These are phyloP conservation scores for Lobulomyces angularis DNA, from an alignment of 192 early-diverging fungal species.

Conservation along the genomic window DNA sequence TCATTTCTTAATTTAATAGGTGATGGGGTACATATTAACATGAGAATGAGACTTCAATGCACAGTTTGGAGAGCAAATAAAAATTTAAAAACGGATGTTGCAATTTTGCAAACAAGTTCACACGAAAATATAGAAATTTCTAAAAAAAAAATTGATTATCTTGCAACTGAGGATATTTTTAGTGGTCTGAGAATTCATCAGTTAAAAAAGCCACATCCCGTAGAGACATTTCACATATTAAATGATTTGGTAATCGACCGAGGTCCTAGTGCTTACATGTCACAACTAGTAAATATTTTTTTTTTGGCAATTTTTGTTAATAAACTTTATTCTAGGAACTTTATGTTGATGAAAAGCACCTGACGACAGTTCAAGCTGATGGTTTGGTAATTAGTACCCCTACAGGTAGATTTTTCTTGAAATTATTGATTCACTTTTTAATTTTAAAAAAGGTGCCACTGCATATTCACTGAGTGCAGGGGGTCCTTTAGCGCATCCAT, in stretches of 20 bases:
- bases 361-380: constrained; percentile 94
- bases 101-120: neutral
- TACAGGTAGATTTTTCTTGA: no score
- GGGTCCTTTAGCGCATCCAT: constrained; percentile 88
- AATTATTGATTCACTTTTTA: no score
- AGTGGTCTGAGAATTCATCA: constrained; percentile 27
- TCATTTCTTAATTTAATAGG: no score
- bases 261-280: constrained; percentile 81
- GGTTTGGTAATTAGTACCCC: constrained; percentile 89
- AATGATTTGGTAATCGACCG: constrained; percentile 94
- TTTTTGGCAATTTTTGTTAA: neutral
- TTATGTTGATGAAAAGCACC: constrained; percentile 73
- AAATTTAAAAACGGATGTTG: neutral
- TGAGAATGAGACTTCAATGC: constrained; percentile 83
- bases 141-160: constrained; percentile 17
- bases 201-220: constrained; percentile 47
- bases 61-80: constrained; percentile 39
- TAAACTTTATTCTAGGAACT: constrained; percentile 34
- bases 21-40: constrained; percentile 65
- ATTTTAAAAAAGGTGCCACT: no score
- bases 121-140: constrained; percentile 6
- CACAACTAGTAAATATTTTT: constrained; percentile 44
- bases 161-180: constrained; percentile 13
- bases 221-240: constrained; percentile 75
- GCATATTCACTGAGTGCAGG: constrained; percentile 71